These are phyloP conservation scores for Chiua virens DNA, from an alignment of 768 basidiomycete genomes.

Conservation along the genomic window DNA sequence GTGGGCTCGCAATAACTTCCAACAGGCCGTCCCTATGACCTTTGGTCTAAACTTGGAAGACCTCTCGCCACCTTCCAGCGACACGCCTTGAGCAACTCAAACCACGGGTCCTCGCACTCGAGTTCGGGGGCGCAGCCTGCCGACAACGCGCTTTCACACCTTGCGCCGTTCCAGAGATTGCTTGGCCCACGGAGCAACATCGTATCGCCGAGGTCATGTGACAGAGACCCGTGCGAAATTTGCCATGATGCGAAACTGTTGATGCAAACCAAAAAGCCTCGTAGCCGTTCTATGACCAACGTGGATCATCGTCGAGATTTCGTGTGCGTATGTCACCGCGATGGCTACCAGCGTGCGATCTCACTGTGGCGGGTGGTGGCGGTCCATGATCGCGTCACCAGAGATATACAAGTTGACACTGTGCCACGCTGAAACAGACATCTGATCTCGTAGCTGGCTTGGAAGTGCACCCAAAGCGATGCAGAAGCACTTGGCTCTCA, in stretches of 20 bases:
- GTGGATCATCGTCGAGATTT: conserved; percentile 47
- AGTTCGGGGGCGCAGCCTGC: conserved; percentile 48
- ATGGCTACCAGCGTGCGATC: conserved; percentile 43
- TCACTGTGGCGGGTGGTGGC: conserved; percentile 42
- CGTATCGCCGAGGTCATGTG: conserved; percentile 43
- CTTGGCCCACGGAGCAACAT: conserved; percentile 45
- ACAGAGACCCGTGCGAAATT: conserved; percentile 48
- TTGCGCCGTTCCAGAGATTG: conserved; percentile 26
- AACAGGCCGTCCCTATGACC: conserved; percentile 49
- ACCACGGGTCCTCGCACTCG: conserved; percentile 38
- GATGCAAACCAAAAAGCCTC: conserved; percentile 51
- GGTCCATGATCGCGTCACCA: conserved; percentile 49
- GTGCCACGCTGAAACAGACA: conserved; percentile 40
- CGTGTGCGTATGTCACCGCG: conserved; percentile 44
- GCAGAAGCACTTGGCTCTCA: conserved; percentile 39
- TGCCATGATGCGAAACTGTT: conserved; percentile 43
- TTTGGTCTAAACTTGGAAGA: conserved; percentile 47
- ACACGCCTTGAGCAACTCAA: conserved; percentile 41
- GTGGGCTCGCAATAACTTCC: conserved; percentile 48
- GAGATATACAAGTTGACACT: conserved; percentile 45
- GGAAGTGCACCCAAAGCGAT: conserved; percentile 43
- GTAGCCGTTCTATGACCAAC: conserved; percentile 43
- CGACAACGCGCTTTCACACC: conserved; percentile 31
- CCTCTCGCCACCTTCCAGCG: conserved; percentile 44
- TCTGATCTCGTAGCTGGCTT: conserved; percentile 37